Base-by-base conservation (phyloP, 2,329 filamentous ascomycete species). In the Sclerotinia subarctica region DNA sequence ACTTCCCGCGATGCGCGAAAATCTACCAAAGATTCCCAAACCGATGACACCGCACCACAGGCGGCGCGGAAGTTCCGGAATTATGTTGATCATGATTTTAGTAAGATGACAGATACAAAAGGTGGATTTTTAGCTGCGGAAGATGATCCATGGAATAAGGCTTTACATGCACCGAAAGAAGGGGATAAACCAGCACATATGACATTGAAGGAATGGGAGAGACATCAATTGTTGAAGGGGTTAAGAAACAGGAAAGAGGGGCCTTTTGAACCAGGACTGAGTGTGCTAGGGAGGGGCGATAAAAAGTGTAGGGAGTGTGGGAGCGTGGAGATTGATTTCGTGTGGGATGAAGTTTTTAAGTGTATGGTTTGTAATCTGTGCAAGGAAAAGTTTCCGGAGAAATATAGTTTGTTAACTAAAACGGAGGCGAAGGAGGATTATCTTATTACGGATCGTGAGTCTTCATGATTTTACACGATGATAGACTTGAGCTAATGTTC, bases 21-120 rank as follows among this genome's bases (percentile, higher is more conserved):
- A 56, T 21, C 58, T 6, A 84, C 87, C 60, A 80, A 68, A 5
- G 56, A 53, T n/a, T 56, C 58, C 1, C 69, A 64, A 13, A 63
- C 65, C 29, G 72, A 73, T 42, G 72, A 73, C 11, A 70, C 69
- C 2, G 74, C 74, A 17, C 35, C 44, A 62, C 88, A 88, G 67
- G 90, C 94, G 0, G 92, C 92, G 51, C 87, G 89, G 75, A 97
- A 96, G 76, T 97, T 98, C 73, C 88, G 91, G 70, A 94, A 95
- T 78, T 98, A 91, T 77, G 94, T 99, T 76, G 95, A 99, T 77
- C 98, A 97, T 81, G 95, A 99, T 79, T 95, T 99, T 80, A 94
- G 91, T 77, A 91, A 94, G 80, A 98, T 99, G 93, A 96, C 90
- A 8, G 95, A 99, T 78, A 98, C 94, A 0, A 97, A 97, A 77